Conservation (phyloP, 768 basidiomycete genomes). For the Hericium rajendrae region DNA sequence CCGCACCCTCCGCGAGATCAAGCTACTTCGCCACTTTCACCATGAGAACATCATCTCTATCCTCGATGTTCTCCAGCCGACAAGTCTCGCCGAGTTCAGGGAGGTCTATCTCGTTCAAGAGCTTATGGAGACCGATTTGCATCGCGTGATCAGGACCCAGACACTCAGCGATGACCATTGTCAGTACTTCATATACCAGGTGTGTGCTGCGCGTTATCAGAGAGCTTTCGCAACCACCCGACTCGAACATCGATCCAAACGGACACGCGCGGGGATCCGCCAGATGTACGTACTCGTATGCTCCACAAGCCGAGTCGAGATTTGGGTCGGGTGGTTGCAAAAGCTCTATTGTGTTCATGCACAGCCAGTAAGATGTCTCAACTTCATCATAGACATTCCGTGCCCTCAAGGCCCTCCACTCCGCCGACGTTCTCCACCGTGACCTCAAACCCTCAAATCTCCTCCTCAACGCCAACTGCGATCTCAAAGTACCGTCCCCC, state of each 20-base stretch:
- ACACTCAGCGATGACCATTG: slow-evolving; percentile 90
- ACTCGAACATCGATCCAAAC: not conserved
- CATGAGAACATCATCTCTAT: slow-evolving; percentile 92
- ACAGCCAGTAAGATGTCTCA: not conserved
- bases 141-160: slow-evolving; percentile 94
- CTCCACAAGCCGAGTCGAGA: too few species aligned
- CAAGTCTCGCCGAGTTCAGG: slow-evolving; percentile 61
- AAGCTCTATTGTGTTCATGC: not conserved
- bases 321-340: too few species aligned
- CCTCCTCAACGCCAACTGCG: slow-evolving; percentile 91
- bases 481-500: slow-evolving; percentile 62
- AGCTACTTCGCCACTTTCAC: slow-evolving; percentile 81
- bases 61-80: slow-evolving; percentile 84
- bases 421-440: slow-evolving; percentile 89
- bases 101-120: slow-evolving; percentile 77
- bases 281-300: not conserved
- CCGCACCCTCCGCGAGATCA: slow-evolving; percentile 87
- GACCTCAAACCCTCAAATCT: slow-evolving; percentile 97
- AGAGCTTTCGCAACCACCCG: slow-evolving; percentile 3
- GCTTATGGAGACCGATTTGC: slow-evolving; percentile 91
- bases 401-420: slow-evolving; percentile 90
- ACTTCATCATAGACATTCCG: slow-evolving; percentile 57
- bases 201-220: slow-evolving; percentile 19
- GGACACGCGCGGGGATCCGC: not conserved
- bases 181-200: slow-evolving; percentile 98